These are phyloP conservation scores for Raphanus hybrid DNA, from an alignment of 441 rosid species.

Conservation along the genomic window DNA sequence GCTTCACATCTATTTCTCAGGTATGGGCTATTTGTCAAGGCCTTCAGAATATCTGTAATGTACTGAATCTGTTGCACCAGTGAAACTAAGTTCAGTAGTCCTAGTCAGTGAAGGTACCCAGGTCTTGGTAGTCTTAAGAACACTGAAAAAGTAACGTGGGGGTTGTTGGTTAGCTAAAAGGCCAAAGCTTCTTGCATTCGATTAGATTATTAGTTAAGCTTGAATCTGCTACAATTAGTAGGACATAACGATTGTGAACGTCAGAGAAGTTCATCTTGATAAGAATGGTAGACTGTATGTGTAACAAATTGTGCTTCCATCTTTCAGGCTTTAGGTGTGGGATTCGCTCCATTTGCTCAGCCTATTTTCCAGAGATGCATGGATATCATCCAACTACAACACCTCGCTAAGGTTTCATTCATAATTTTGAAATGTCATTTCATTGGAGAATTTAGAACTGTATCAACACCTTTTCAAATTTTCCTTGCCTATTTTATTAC, in stretches of 20 bases:
- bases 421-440: slow-evolving; percentile 20
- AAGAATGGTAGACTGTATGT: slow-evolving; percentile 6
- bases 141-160: neutral
- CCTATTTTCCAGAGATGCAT: slow-evolving; percentile 96
- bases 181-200: neutral
- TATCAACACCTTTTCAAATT: slow-evolving; percentile 3
- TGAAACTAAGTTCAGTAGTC: slow-evolving; percentile 8
- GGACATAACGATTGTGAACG: neutral
- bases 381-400: slow-evolving; percentile 79
- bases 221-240: neutral
- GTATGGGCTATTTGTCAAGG: slow-evolving; percentile 42
- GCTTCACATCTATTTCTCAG: slow-evolving; percentile 98
- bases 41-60: slow-evolving; percentile 4
- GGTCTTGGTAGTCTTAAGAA: neutral
- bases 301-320: slow-evolving; percentile 38
- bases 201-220: slow-evolving; percentile 14
- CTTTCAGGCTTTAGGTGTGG: slow-evolving; percentile 87
- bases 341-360: slow-evolving; percentile 88
- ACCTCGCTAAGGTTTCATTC: slow-evolving; percentile 52
- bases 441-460: neutral
- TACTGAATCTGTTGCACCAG: slow-evolving; percentile 14
- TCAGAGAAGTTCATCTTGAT: slow-evolving; percentile 13
- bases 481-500: neutral
- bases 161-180: slow-evolving; percentile 24
- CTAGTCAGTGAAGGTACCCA: slow-evolving; percentile 14